These are phyloP conservation scores for Ananas comosus DNA, from an alignment of 176 grass and related monocot species.

Conservation along the genomic window DNA sequence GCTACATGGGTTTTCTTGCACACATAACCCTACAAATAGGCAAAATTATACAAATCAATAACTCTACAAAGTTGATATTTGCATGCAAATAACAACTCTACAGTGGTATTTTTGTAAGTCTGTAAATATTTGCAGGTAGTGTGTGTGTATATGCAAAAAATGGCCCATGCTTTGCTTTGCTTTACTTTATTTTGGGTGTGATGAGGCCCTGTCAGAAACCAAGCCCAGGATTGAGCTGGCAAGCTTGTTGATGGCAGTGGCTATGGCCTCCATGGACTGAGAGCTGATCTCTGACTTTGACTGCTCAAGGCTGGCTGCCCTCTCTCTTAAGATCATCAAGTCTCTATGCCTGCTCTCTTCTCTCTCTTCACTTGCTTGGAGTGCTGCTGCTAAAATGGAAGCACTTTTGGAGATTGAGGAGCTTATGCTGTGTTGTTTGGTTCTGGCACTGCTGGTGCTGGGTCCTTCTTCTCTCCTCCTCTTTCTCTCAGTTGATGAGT, in stretches of 20 bases:
- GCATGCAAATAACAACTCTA: no score
- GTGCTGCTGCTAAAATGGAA: conserved; percentile 13
- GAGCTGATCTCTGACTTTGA: conserved; percentile 12
- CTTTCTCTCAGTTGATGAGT: conserved; percentile 12
- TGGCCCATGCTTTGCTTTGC: not conserved
- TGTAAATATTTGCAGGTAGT: no score
- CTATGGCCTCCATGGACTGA: conserved; percentile 20
- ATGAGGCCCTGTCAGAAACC: conserved; percentile 15
- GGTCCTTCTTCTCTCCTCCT: conserved; percentile 9
- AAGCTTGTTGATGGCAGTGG: conserved; percentile 25
- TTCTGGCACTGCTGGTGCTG: not conserved
- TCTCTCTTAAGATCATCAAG: conserved; percentile 7
- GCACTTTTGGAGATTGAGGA: conserved; percentile 21
- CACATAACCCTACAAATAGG: no score
- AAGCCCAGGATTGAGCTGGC: conserved; percentile 24
- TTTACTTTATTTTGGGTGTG: conserved; percentile 14
- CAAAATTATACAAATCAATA: no score
- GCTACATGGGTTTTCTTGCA: not conserved
- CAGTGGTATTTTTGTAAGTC: not conserved
- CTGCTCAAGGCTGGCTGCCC: conserved; percentile 18
- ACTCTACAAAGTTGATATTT: no score
- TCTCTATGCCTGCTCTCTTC: conserved; percentile 19
- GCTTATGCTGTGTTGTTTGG: not conserved
- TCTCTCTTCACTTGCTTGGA: conserved; percentile 12
- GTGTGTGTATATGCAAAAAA: no score